Base-by-base conservation (phyloP, 2,329 filamentous ascomycete genomes). In the Microascus cirrosus region DNA sequence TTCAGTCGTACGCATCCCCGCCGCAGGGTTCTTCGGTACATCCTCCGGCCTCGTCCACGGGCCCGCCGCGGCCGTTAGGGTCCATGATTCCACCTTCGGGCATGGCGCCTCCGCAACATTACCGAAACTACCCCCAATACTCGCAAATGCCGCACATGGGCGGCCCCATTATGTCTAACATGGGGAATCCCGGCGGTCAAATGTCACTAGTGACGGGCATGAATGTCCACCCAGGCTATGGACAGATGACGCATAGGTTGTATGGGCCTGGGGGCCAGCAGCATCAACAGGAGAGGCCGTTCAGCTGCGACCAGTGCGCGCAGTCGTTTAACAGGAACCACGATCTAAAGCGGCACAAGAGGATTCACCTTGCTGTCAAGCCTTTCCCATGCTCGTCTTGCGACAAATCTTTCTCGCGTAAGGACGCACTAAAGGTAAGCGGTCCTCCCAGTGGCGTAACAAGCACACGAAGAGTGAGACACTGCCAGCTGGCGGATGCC, bases 281-380 rank as follows among this genome's bases (percentile, higher is more conserved):
- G 13, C 34, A 58, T 12, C 73, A 75, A 11, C 81, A 81, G 59
- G 93, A 97, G 64, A 84, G 93, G 5, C 94, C 94, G 0, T 97
- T 95, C 77, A 92, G 92, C 71, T 99, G 94, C 69, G 91, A 97
- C 64, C 82, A 89, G 68, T 99, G 94, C 67, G 84, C 89, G 0
- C 90, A 95, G 69, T 92, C 89, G 42, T 99, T 99, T 75, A 97
- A 95, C 70, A 81, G 94, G 4, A 97, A 97, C 63, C 94, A 97
- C 68, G 94, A 97, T 67, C 72, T 97, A 65, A 99, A 99, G 74
- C 82, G 94, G 56, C 94, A 99, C 71, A 96, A 96, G 77, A 79
- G 91, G 55, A 97, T 97, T 60, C 94, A 99, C 71, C 73, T 97
- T 59, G 89, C 91, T 0, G 90, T 97, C 48, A 99, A 99, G 77